These are phyloP conservation scores for Parachlorella kessleri DNA, from an alignment of 139 green algal genomes.

Conservation along the genomic window DNA sequence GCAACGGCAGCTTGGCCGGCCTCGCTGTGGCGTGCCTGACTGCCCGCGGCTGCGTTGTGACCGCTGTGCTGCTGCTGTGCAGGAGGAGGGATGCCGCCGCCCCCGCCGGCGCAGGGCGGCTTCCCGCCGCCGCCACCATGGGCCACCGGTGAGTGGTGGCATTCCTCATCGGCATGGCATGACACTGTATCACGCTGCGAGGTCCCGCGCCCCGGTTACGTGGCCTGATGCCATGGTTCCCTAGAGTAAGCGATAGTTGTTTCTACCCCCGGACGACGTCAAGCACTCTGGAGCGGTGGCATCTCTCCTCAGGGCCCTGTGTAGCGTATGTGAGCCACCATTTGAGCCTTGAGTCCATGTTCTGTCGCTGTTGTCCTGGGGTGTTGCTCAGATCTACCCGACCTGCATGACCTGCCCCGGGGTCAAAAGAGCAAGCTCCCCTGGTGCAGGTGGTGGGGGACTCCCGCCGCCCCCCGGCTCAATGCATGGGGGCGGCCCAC, in stretches of 20 bases:
- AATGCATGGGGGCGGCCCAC: too few species aligned
- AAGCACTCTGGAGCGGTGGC: background rate
- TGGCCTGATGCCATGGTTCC: background rate
- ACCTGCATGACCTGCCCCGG: too few species aligned
- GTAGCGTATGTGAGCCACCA: too few species aligned
- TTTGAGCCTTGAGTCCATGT: too few species aligned
- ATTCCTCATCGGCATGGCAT: background rate
- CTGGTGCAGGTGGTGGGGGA: too few species aligned
- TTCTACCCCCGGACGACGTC: too few species aligned
- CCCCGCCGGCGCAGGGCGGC: background rate
- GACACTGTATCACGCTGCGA: too few species aligned
- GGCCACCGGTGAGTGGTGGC: background rate
- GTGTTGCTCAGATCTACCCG: too few species aligned
- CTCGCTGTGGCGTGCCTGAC: too few species aligned
- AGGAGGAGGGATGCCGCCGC: background rate
- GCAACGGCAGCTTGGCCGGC: background rate
- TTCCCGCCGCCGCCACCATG: constrained; percentile 1
- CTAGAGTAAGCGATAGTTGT: background rate
- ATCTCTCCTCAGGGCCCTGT: background rate
- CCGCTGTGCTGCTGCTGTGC: background rate
- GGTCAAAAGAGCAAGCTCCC: too few species aligned
- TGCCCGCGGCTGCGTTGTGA: background rate
- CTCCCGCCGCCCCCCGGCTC: too few species aligned
- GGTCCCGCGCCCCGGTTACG: background rate
- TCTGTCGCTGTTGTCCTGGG: too few species aligned